Base-by-base conservation (phyloP, 192 early-diverging fungal genomes). In the Rhizoclosmatium sp. region DNA sequence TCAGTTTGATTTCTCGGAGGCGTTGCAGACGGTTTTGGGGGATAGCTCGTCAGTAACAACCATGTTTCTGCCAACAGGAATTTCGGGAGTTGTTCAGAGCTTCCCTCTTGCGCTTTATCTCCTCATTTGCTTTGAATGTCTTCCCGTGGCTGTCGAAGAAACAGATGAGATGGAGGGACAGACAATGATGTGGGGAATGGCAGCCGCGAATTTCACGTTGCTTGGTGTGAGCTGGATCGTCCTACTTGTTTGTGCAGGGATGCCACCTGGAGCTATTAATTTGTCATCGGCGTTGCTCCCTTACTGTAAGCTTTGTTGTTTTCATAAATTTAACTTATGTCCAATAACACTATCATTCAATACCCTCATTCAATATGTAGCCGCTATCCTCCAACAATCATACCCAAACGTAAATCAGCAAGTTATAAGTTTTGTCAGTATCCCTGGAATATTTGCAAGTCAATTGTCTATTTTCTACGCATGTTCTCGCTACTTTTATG, bases 401-500 rank as follows among this genome's bases (percentile, higher is more conserved):
- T 71, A 56, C 41, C 69, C 69, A 9, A 14, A 49, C 39, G 49
- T 21, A 31, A 49, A 56, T 40, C 49, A 10, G 5, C 69, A 56
- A 71, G 48, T 40, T 19, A 10, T 71, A 23, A 56, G 54, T 56
- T 7, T 71, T 5, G 40, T 65, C 49, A 68, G 46, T 65, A 75
- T 75, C 41, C 74, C 74, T 41, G 60, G n/a, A 3, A 65, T 75
- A 16, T 65, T 75, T 64, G 65, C 74, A 65, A 65, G 59, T 39
- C 74, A 75, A 14, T 59, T 75, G 14, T 60, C 74, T 12, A 75
- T 65, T 0, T 75, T 65, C 14, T 75, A 75, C 42, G 74, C 74
- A 5, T 47, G 74, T 39, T 47, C 60, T 4, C 42, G 74, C 3
- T 64, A 66, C 1, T n/a, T 75, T 68, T 75, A 75, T 56, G 74